A percentile compares a stretch with the other conserved stretches of the same genome.
phyloP scores from a whole-genome alignment of 75 land plant species.

The Azolla pinnata region DNA sequence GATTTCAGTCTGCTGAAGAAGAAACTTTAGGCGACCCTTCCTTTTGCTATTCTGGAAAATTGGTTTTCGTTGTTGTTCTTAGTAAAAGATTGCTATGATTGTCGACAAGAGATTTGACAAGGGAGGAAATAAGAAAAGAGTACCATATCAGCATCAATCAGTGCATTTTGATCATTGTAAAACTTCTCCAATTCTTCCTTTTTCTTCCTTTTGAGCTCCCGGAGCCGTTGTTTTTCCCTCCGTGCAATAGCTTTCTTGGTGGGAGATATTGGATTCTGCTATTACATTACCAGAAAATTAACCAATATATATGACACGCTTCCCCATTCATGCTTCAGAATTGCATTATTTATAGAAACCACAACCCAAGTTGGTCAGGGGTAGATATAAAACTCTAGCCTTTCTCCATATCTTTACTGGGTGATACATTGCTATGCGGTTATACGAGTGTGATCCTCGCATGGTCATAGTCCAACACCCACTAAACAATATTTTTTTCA shows the following conservation, averaged over 20 bases:
- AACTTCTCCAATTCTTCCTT: conserved; percentile 68
- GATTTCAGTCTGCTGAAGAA: conserved; percentile 87
- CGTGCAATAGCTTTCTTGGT: conserved; percentile 41
- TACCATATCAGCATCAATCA: conserved; percentile 94
- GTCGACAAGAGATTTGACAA: too few relatives aligned
- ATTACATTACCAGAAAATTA: neutral
- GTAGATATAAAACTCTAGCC: too few relatives aligned
- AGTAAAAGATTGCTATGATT: too few relatives aligned
- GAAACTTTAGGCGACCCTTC: conserved; percentile 75
- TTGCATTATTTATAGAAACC: neutral
- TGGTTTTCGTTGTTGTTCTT: too few relatives aligned
- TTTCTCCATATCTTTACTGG: too few relatives aligned
- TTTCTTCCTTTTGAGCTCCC: conserved; percentile 67
- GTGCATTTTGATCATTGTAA: conserved; percentile 68
- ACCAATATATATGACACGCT: neutral
- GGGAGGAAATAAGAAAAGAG: too few relatives aligned
- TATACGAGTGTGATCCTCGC: too few relatives aligned
- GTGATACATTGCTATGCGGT: too few relatives aligned
- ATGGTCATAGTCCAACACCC: too few relatives aligned
- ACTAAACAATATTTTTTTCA: too few relatives aligned
- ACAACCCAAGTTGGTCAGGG: neutral
- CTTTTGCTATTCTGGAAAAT: conserved; percentile 85
- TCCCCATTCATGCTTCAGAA: neutral
- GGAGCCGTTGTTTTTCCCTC: conserved; percentile 69
- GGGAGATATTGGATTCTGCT: conserved; percentile 24